Evolutionary conservation across 1,284 basidiomycete genomes (phyloP).

Genomic region (Cryptococcus hybrid): DNA sequence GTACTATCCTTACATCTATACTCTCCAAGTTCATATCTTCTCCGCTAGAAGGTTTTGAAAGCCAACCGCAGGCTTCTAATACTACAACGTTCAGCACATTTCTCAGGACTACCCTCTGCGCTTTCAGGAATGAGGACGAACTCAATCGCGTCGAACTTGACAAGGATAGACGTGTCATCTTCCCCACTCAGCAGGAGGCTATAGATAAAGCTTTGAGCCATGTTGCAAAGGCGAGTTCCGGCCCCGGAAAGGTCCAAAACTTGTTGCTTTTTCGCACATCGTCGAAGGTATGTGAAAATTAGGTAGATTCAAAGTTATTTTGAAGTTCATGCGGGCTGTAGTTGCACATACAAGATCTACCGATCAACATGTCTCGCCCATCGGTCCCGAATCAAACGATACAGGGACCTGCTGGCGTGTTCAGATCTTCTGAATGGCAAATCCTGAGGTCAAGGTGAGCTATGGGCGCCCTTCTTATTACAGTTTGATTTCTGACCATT

Average conservation of each 20-base stretch:
- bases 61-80: conserved; percentile 10
- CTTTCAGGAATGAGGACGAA: conserved; percentile 1
- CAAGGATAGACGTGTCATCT: background rate
- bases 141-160: background rate
- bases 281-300: conserved; percentile 5
- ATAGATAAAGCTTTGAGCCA: conserved; percentile 34
- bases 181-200: conserved; percentile 29
- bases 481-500: background rate
- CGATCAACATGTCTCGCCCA: conserved; percentile 24
- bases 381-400: conserved; percentile 20
- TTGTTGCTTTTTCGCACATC: conserved; percentile 21
- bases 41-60: conserved; percentile 3
- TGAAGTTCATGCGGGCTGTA: background rate
- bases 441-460: conserved; percentile 32
- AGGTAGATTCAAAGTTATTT: background rate
- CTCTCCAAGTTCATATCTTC: conserved; percentile 18
- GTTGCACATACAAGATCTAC: conserved; percentile 9
- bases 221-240: conserved; percentile 8
- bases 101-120: conserved; percentile 22
- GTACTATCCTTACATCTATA: conserved; percentile 38
- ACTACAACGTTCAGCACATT: conserved; percentile 22
- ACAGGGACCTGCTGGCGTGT: conserved; percentile 20
- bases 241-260: conserved; percentile 3
- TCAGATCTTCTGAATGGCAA: conserved; percentile 24
- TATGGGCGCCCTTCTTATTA: background rate